These are phyloP conservation scores for Fusarium nanum DNA, from an alignment of 2,329 filamentous ascomycete species.

Conservation along the genomic window DNA sequence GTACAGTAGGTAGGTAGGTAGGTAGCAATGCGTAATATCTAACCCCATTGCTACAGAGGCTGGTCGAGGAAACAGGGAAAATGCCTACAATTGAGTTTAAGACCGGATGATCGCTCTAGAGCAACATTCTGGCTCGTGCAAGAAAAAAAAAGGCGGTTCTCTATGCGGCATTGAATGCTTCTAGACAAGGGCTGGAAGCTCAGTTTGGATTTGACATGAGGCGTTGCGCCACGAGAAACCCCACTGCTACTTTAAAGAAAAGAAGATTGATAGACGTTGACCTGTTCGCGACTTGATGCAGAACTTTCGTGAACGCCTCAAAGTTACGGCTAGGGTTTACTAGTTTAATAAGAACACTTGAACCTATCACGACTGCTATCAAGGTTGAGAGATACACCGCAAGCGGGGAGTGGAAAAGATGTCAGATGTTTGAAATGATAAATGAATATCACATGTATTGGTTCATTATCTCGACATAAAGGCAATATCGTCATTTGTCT, in stretches of 20 bases:
- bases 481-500: constrained; percentile 11
- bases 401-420: constrained; percentile 8
- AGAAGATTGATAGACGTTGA: constrained; percentile 8
- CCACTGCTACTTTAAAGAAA: constrained; percentile 19
- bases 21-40: constrained; percentile 13
- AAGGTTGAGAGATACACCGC: constrained; percentile 12
- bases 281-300: constrained; percentile 10
- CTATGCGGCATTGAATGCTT: constrained; percentile 18
- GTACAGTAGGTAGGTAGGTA: not conserved
- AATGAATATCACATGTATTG: constrained; percentile 5
- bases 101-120: not conserved
- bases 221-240: constrained; percentile 15
- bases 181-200: constrained; percentile 32
- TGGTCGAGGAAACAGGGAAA: constrained; percentile 16
- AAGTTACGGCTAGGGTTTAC: constrained; percentile 2
- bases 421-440: constrained; percentile 4
- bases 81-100: constrained; percentile 17
- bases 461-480: constrained; percentile 5
- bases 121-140: constrained; percentile 8
- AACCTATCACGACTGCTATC: constrained; percentile 26
- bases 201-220: constrained; percentile 22
- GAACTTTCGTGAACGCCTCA: constrained; percentile 14
- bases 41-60: constrained; percentile 9
- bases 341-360: not conserved
- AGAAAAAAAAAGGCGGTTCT: not conserved